These are phyloP conservation scores for Neofusicoccum laricinum DNA, from an alignment of 2,329 filamentous ascomycete genomes.

Conservation along the genomic window DNA sequence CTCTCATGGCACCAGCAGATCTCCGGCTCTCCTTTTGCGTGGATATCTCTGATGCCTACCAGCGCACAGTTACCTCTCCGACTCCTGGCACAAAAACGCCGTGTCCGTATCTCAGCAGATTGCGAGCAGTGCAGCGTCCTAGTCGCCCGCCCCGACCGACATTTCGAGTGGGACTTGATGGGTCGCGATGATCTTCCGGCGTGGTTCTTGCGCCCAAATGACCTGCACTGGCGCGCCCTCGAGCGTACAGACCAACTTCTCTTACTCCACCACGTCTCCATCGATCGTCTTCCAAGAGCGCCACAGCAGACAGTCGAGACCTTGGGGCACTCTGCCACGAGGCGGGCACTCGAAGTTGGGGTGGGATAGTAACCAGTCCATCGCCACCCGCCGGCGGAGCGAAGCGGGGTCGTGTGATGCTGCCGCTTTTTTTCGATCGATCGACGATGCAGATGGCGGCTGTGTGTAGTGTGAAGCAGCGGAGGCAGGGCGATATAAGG, in stretches of 20 bases:
- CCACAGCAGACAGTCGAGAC: background rate
- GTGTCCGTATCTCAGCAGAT: background rate
- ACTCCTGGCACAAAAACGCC: background rate
- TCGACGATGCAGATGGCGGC: background rate
- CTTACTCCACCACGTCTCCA: constrained; percentile 3
- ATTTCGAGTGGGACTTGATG: background rate
- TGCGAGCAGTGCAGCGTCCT: background rate
- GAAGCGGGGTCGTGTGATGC: background rate
- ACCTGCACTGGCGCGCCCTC: background rate
- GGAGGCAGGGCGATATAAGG: background rate
- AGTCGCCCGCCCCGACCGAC: background rate
- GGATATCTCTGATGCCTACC: background rate
- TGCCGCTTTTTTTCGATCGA: background rate
- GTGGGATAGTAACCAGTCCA: background rate
- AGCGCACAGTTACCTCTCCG: background rate
- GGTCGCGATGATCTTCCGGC: background rate
- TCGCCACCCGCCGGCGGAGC: background rate
- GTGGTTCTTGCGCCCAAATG: constrained; percentile 3
- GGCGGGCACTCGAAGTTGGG: background rate
- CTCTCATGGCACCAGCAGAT: background rate
- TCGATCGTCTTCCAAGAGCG: background rate
- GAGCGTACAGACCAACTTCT: background rate
- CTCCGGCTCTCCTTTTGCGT: background rate
- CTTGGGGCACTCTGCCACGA: background rate
- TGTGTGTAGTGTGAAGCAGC: background rate